Evolutionary conservation across 1,284 basidiomycete genomes (phyloP).

Genomic region (Stereum hirsutum): DNA sequence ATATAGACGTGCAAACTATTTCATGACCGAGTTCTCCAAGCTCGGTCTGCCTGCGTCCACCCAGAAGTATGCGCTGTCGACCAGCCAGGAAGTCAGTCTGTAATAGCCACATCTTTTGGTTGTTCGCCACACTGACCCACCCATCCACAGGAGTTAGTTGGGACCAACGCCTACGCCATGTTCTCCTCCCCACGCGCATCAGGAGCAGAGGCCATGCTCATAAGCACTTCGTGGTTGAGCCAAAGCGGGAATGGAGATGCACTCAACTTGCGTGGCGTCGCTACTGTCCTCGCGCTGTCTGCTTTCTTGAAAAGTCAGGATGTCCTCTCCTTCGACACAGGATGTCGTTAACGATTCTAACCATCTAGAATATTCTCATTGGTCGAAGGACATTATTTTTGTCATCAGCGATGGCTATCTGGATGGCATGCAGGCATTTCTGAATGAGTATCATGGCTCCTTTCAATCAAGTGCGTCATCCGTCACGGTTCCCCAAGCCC

Average conservation of each 20-base stretch:
- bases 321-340: neutral
- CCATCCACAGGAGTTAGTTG: constrained; percentile 30
- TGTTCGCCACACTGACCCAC: constrained; percentile 16
- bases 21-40: constrained; percentile 53
- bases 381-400: constrained; percentile 92
- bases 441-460: constrained; percentile 73
- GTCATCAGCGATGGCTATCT: constrained; percentile 85
- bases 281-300: constrained; percentile 78
- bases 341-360: neutral
- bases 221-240: constrained; percentile 86
- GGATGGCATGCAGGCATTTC: constrained; percentile 90
- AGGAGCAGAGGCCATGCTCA: constrained; percentile 84
- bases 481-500: neutral
- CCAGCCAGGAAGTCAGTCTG: constrained; percentile 33
- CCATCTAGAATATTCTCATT: constrained; percentile 78
- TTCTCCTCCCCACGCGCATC: constrained; percentile 79
- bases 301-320: constrained; percentile 70
- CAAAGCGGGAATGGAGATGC: constrained; percentile 32
- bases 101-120: neutral
- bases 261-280: constrained; percentile 81
- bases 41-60: constrained; percentile 62
- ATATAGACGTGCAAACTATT: constrained; percentile 49
- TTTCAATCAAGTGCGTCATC: constrained; percentile 50
- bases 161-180: constrained; percentile 79
- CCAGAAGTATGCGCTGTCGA: constrained; percentile 57